phyloP scores from a whole-genome alignment of 2,329 filamentous ascomycete species.

The Rhexocercosporidium sp. region DNA sequence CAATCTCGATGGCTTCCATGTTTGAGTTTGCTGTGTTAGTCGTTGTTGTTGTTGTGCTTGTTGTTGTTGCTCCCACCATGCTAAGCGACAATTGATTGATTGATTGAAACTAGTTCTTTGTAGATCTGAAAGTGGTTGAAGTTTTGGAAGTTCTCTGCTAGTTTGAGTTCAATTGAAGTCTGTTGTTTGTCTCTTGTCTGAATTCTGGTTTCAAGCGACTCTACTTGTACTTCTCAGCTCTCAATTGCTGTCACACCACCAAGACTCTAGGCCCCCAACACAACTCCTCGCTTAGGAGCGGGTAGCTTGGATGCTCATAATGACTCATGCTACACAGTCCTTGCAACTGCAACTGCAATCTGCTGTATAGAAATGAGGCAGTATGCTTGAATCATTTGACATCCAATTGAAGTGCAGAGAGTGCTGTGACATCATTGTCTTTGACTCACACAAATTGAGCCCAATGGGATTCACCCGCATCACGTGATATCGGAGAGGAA shows the following conservation, averaged over 20 bases:
- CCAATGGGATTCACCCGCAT: too few relatives aligned
- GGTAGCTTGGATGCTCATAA: slow-evolving; percentile 2
- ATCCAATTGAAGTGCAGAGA: background rate
- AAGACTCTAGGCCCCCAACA: background rate
- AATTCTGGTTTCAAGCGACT: background rate
- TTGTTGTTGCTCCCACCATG: slow-evolving; percentile 6
- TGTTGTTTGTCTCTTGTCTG: background rate
- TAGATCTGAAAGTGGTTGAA: background rate
- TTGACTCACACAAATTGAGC: too few relatives aligned
- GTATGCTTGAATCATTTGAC: background rate
- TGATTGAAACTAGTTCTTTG: background rate
- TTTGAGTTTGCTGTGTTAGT: background rate
- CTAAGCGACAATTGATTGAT: background rate
- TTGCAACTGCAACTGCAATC: background rate
- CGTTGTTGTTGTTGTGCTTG: background rate
- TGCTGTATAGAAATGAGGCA: background rate
- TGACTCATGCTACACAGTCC: slow-evolving; percentile 12
- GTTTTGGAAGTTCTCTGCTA: background rate
- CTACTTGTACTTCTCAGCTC: slow-evolving; percentile 4
- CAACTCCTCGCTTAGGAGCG: background rate
- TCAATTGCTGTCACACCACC: background rate
- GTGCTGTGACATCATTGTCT: background rate
- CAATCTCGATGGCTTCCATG: background rate
- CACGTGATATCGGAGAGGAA: too few relatives aligned
- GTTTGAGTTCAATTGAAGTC: background rate